These are phyloP conservation scores for Hylodesmum podocarpum DNA, from an alignment of 306 rosid species.

Conservation along the genomic window DNA sequence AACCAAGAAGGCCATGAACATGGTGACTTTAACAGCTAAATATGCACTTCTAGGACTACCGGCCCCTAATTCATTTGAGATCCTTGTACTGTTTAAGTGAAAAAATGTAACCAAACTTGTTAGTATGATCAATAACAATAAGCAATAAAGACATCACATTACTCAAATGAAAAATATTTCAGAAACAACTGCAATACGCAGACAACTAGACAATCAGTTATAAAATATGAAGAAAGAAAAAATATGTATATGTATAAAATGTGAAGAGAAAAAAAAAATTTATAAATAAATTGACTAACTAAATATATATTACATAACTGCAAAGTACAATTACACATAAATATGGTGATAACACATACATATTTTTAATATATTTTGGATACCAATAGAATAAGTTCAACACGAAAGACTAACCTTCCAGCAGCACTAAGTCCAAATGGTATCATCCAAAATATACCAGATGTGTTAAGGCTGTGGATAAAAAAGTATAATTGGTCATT, in stretches of 20 bases:
- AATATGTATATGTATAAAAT: too few relatives aligned
- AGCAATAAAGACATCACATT: neutral
- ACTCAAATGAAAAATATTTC: too few relatives aligned
- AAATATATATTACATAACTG: too few relatives aligned
- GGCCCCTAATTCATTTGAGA: slow-evolving; percentile 80
- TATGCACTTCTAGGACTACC: slow-evolving; percentile 59
- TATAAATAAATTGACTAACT: too few relatives aligned
- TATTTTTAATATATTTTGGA: neutral
- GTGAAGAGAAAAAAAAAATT: too few relatives aligned
- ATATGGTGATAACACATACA: neutral
- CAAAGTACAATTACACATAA: too few relatives aligned
- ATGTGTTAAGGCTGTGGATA: slow-evolving; percentile 53
- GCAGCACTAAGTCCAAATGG: slow-evolving; percentile 70
- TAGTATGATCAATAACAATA: neutral
- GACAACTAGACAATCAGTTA: too few relatives aligned
- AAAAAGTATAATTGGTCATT: neutral
- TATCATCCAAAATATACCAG: slow-evolving; percentile 62
- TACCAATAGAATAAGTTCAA: neutral
- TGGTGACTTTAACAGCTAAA: slow-evolving; percentile 57
- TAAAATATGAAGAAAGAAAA: too few relatives aligned
- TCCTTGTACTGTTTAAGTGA: slow-evolving; percentile 54
- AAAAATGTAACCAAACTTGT: neutral
- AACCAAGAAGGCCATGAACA: slow-evolving; percentile 39
- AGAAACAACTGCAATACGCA: too few relatives aligned
- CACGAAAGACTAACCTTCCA: slow-evolving; percentile 57